Percentiles rank a stretch among this genome's conserved stretches.
phyloP scores from a whole-genome alignment of 495 filamentous ascomycete species.

The Hypoxylon fuscum region DNA sequence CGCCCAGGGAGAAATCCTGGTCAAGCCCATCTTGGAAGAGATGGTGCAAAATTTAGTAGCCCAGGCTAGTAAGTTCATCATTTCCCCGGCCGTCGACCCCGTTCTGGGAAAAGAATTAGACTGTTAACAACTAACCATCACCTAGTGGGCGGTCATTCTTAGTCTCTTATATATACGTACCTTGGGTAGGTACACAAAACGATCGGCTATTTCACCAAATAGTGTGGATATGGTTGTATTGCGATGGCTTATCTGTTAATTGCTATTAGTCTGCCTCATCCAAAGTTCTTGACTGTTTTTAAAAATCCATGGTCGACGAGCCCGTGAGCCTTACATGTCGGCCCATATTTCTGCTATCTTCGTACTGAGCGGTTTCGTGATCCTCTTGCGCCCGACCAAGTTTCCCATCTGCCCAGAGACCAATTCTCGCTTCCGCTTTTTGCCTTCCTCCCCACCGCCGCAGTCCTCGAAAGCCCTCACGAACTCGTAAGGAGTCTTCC shows the following conservation, averaged over 20 bases:
- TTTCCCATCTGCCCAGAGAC: constrained; percentile 62
- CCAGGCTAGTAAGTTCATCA: constrained; percentile 60
- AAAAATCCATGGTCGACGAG: too few species aligned
- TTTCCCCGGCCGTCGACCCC: too few species aligned
- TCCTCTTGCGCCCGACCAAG: constrained; percentile 73
- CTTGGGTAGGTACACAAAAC: too few species aligned
- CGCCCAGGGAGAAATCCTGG: constrained; percentile 60
- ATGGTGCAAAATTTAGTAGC: constrained; percentile 84
- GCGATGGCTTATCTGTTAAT: too few species aligned
- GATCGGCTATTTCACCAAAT: too few species aligned
- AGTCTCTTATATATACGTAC: too few species aligned
- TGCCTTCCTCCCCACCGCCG: constrained; percentile 53
- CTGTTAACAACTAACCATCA: too few species aligned
- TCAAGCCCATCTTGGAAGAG: constrained; percentile 76
- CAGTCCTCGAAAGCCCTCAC: constrained; percentile 71
- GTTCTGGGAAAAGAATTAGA: too few species aligned
- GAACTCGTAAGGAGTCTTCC: constrained; percentile 76
- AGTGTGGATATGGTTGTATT: too few species aligned
- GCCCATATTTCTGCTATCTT: constrained; percentile 83
- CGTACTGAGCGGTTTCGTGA: constrained; percentile 68
- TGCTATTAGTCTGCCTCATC: too few species aligned
- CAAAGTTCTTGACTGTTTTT: too few species aligned
- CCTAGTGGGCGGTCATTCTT: too few species aligned
- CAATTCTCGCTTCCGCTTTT: constrained; percentile 61
- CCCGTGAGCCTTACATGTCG: constrained; percentile 27